A percentile compares a stretch with the other conserved stretches of the same genome.
Conservation (phyloP, 2,329 filamentous ascomycete genomes). For the Atkinsonella texensis region DNA sequence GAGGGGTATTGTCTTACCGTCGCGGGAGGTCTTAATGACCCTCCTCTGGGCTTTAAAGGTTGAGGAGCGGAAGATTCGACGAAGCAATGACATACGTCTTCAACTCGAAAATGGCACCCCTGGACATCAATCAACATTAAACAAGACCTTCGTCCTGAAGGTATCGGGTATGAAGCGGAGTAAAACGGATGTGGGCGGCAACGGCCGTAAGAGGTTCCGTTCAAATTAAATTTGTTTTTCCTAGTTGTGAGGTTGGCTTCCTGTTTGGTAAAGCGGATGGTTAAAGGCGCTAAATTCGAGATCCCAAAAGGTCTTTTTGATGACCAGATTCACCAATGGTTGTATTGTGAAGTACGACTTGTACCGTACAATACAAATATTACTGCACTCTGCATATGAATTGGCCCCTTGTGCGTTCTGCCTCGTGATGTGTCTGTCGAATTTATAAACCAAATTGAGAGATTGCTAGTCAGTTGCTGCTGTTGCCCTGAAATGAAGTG, state of each 20-base stretch:
- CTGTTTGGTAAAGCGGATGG: slow-evolving; percentile 4
- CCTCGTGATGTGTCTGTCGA: no score
- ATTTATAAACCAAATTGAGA: no score
- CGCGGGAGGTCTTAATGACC: slow-evolving; percentile 35
- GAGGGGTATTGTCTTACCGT: slow-evolving; percentile 28
- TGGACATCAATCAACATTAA: slow-evolving; percentile 11
- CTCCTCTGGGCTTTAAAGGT: slow-evolving; percentile 33
- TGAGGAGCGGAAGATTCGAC: slow-evolving; percentile 26
- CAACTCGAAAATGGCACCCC: slow-evolving; percentile 15
- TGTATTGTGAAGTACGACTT: background rate
- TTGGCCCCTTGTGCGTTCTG: no score
- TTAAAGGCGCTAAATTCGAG: slow-evolving; percentile 6
- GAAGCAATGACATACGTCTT: slow-evolving; percentile 12
- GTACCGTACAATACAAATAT: background rate
- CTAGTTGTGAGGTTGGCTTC: slow-evolving; percentile 9
- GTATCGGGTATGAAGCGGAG: slow-evolving; percentile 13
- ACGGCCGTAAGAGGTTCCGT: slow-evolving; percentile 10
- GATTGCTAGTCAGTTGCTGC: no score
- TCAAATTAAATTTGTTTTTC: slow-evolving; percentile 10
- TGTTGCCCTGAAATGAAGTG: no score
- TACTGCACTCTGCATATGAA: no score
- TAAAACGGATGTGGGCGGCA: slow-evolving; percentile 8
- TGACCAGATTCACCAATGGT: background rate
- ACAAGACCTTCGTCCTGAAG: slow-evolving; percentile 13
- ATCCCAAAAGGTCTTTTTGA: background rate